Evolutionary conservation across 2,329 filamentous ascomycete species (phyloP).

Genomic region (Cercospora sp.): DNA sequence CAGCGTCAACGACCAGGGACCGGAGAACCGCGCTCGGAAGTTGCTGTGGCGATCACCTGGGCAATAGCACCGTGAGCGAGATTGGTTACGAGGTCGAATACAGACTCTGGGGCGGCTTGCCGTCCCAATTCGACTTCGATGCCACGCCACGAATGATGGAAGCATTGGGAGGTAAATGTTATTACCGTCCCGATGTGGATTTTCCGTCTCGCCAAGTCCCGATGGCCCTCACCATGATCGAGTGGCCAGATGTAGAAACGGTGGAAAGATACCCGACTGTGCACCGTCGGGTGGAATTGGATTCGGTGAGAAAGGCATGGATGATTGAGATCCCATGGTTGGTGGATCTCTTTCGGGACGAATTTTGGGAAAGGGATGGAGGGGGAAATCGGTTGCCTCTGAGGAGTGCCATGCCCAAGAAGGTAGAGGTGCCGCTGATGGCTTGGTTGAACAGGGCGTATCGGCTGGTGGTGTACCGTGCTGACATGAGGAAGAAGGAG

Average conservation of each 20-base stretch:
- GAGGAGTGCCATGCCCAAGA: background rate
- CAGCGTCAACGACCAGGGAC: background rate
- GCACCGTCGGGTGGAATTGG: background rate
- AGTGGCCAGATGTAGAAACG: background rate
- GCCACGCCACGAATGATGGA: background rate
- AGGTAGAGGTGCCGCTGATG: background rate
- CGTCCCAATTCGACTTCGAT: background rate
- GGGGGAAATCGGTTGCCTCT: background rate
- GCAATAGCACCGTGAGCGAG: background rate
- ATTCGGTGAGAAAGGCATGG: background rate
- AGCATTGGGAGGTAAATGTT: background rate
- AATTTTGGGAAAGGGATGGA: background rate
- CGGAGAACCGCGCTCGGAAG: background rate
- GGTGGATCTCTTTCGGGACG: background rate
- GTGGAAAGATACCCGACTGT: background rate
- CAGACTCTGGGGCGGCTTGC: background rate
- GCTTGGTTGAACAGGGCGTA: background rate
- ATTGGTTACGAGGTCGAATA: constrained; percentile 1
- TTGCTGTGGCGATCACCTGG: background rate
- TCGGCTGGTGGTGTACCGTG: background rate
- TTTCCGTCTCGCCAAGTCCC: background rate
- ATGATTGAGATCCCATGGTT: background rate
- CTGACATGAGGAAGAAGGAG: background rate
- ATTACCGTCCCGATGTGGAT: background rate
- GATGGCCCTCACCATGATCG: background rate